Evolutionary conservation across 108 stramenopile species (phyloP).

Genomic region (Pelagomonas calceolata): DNA sequence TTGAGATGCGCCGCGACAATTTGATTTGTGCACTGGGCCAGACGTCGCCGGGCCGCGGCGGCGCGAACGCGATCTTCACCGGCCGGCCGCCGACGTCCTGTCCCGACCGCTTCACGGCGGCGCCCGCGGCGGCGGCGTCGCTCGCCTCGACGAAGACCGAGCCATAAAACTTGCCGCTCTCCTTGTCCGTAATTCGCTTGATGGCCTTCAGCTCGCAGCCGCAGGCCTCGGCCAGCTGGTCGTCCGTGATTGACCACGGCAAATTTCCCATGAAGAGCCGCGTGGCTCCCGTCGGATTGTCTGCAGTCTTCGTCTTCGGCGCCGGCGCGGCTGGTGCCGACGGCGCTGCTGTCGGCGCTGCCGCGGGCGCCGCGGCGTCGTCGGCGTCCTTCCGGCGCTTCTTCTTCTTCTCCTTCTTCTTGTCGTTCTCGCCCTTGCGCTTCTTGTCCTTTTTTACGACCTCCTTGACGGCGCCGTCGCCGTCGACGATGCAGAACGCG

Average conservation of each 20-base stretch:
- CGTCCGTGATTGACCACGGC: conserved; percentile 21
- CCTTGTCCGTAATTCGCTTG: conserved; percentile 38
- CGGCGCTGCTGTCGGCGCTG: conserved; percentile 6
- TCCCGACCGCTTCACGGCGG: conserved; percentile 46
- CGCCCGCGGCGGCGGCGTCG: conserved; percentile 18
- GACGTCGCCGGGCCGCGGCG: conserved; percentile 60
- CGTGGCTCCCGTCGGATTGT: conserved; percentile 42
- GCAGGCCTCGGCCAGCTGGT: conserved; percentile 7
- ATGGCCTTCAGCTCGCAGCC: conserved; percentile 12
- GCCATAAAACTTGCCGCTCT: conserved; percentile 38
- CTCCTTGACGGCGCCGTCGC: conserved; percentile 14
- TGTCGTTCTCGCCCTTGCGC: conserved; percentile 4
- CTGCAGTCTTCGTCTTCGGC: conserved; percentile 37
- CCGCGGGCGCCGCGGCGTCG: conserved; percentile 14
- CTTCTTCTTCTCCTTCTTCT: conserved; percentile 5
- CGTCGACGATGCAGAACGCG: background rate
- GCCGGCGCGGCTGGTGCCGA: conserved; percentile 1
- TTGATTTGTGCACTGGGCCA: conserved; percentile 60
- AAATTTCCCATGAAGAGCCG: conserved; percentile 34
- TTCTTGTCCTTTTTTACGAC: conserved; percentile 15
- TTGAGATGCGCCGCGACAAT: no score
- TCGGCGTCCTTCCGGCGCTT: conserved; percentile 14
- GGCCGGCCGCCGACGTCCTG: conserved; percentile 72
- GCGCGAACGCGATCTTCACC: conserved; percentile 79
- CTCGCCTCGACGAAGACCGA: conserved; percentile 30